Base-by-base conservation (phyloP, 129 eudicot genomes). In the Flaveria trinervia region DNA sequence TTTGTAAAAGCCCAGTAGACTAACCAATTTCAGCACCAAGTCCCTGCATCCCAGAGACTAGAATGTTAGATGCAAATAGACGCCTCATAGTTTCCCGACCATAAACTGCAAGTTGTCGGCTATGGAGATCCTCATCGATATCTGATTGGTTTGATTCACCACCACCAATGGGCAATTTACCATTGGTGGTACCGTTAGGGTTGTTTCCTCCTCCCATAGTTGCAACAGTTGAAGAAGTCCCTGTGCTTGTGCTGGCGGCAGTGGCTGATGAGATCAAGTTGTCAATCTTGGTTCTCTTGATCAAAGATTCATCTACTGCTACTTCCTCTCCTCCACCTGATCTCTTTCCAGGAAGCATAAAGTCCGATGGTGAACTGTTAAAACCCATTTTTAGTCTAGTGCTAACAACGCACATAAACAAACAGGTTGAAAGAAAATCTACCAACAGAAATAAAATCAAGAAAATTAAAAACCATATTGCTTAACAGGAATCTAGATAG, bases 321-420 rank as follows among this genome's bases (percentile, higher is more conserved):
- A 73, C 92, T 62, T 62, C 68, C 79, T 71, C 96, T 82, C 81
- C 92, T 74, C 77, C 87, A 75, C 68, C 83, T 65, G 90, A 74
- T 87, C 98, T 88, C 96, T 93, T 93, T 78, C 86, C 87, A 72
- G 96, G 96, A 90, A 88, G 98, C 94, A 93, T 90, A 89, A 86
- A 92, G 97, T 88, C 87, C 85, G 84, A 77, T 26, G 84, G 77
- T 61, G 90, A 90, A 79, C 96, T 90, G 89, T 73, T 81, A 7
- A 71, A 79, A 76, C 50, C 77, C 67, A 71, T 48, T 69, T 39
- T 70, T 75, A 33, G 65, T 78, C 71, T 69, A n/a, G 26, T 56
- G 76, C 23, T 72, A 65, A 48, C 16, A 49, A 62, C 28, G 62
- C 56, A 46, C 13, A 74, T 45, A 74, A 30, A 45, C 59, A 25